phyloP scores from a whole-genome alignment of 73 alveolate genomes.

The Paramecium tetraurelia region DNA sequence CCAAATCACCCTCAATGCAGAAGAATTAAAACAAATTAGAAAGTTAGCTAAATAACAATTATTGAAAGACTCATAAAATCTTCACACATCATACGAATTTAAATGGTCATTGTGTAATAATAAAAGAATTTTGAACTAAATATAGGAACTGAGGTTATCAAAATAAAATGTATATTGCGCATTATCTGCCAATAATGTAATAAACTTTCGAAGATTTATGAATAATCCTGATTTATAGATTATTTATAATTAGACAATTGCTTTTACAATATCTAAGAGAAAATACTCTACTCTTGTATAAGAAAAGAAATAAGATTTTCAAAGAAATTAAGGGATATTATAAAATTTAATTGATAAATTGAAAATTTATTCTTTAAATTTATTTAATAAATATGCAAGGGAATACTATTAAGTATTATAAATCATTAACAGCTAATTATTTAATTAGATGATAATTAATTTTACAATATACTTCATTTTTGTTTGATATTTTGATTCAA shows the following conservation, averaged over 20 bases:
- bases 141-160: too few species aligned
- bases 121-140: background rate
- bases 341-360: too few species aligned
- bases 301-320: background rate
- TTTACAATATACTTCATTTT: too few species aligned
- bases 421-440: too few species aligned
- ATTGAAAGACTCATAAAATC: background rate
- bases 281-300: too few species aligned
- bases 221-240: too few species aligned
- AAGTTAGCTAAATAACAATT: background rate
- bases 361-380: too few species aligned
- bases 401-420: too few species aligned
- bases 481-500: too few species aligned
- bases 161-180: background rate
- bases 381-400: too few species aligned
- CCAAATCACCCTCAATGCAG: background rate
- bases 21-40: background rate
- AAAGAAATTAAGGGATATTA: background rate
- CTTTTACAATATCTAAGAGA: too few species aligned
- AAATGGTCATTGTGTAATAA: background rate
- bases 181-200: background rate
- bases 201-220: background rate
- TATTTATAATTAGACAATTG: background rate
- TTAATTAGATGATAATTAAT: too few species aligned
- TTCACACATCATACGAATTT: background rate